A percentile compares a stretch with the other conserved stretches of the same genome.
These are phyloP conservation scores for Tetratostichococcus sp. DNA, from an alignment of 139 green algal genomes.

Conservation along the genomic window DNA sequence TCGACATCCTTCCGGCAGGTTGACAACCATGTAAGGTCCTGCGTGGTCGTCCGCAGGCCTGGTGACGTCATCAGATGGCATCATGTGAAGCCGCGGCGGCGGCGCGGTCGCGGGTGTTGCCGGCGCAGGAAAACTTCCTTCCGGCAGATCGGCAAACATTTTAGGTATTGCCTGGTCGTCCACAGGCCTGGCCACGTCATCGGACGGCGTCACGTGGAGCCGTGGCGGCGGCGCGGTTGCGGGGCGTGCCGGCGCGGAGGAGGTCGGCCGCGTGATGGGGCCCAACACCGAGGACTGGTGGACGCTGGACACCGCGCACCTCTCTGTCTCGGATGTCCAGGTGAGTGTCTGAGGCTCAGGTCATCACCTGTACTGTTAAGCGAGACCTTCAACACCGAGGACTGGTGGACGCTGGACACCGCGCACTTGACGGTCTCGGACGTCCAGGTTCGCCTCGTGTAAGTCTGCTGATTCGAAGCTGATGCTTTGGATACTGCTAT, in stretches of 20 bases:
- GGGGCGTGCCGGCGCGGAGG: slow-evolving; percentile 40
- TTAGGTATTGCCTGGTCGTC: no score
- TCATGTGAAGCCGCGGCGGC: no score
- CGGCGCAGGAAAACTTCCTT: not conserved
- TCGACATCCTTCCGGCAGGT: no score
- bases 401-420: slow-evolving; percentile 94
- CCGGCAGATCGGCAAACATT: not conserved
- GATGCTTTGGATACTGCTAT: no score
- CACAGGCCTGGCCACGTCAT: slow-evolving; percentile 58
- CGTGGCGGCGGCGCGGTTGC: slow-evolving; percentile 41
- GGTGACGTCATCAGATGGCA: no score
- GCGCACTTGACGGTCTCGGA: slow-evolving; percentile 74
- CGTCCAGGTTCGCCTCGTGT: no score
- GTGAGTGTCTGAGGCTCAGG: slow-evolving; percentile 15
- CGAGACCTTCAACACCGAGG: slow-evolving; percentile 43
- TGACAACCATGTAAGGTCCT: no score
- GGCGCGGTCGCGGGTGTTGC: no score
- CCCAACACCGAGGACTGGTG: slow-evolving; percentile 85
- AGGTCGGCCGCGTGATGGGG: slow-evolving; percentile 63
- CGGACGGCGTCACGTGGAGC: slow-evolving; percentile 68
- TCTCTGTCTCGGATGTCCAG: slow-evolving; percentile 84
- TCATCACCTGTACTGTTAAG: no score
- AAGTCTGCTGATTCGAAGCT: no score
- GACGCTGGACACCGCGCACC: slow-evolving; percentile 82
- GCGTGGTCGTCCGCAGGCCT: no score